Evolutionary conservation across 2,329 filamentous ascomycete species (phyloP).

Genomic region (Verticillium longisporum): DNA sequence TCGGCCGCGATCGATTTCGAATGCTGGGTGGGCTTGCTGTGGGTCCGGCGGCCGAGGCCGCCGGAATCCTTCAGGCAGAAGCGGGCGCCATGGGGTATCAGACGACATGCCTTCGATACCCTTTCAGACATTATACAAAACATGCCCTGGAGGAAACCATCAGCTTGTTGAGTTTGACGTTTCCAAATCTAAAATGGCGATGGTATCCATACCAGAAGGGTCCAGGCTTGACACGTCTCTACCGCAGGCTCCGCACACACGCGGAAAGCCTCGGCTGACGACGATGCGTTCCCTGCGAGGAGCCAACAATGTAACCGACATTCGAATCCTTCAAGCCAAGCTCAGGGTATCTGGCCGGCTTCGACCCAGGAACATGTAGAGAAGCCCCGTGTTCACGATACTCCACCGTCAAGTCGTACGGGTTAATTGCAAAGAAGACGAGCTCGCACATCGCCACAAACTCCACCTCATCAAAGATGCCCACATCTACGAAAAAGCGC

Average conservation of each 20-base stretch:
- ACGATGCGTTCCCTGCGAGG: conserved; percentile 15
- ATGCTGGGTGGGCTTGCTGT: conserved; percentile 3
- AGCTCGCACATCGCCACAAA: conserved; percentile 18
- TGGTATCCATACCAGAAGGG: conserved; percentile 15
- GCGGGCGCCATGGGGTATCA: conserved; percentile 7
- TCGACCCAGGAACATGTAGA: conserved; percentile 14
- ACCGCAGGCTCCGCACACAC: conserved; percentile 19
- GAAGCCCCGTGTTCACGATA: conserved; percentile 18
- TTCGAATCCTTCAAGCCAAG: conserved; percentile 5
- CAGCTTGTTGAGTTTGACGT: neutral
- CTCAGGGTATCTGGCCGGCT: conserved; percentile 8
- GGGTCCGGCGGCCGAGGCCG: neutral
- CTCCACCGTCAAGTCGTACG: conserved; percentile 19
- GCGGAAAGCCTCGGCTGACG: conserved; percentile 17
- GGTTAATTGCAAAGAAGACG: conserved; percentile 20
- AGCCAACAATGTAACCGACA: conserved; percentile 3
- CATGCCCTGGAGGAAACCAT: neutral
- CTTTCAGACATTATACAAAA: conserved; percentile 20
- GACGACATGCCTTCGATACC: conserved; percentile 19
- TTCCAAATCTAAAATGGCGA: neutral
- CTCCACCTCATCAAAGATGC: conserved; percentile 15
- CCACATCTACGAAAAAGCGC: conserved; percentile 18
- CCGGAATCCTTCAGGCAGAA: neutral
- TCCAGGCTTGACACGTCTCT: conserved; percentile 18
- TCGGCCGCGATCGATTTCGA: neutral